Percentiles rank a stretch among this genome's conserved stretches.
Evolutionary conservation across 192 early-diverging fungal species (phyloP).

Genomic region (Coemansia sp.): DNA sequence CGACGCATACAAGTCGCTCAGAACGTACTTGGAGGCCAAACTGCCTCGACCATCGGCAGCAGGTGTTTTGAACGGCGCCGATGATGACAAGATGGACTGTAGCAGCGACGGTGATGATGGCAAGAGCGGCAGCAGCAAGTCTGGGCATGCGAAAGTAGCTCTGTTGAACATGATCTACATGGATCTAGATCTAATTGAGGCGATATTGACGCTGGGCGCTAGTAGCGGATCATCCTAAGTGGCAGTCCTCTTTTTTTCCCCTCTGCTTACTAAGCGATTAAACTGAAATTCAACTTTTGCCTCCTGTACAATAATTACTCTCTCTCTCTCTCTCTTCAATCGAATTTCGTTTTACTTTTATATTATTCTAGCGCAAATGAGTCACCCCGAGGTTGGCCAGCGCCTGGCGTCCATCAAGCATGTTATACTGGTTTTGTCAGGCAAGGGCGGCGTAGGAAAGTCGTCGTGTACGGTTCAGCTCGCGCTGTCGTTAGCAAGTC

Average conservation of each 20-base stretch:
- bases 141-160: neutral
- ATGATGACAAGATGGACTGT: conserved; percentile 2
- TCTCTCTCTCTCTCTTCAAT: neutral
- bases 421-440: conserved; percentile 93
- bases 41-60: neutral
- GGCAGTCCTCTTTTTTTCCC: neutral
- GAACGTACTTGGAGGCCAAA: conserved; percentile 5
- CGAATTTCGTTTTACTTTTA: neutral
- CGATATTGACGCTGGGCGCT: neutral
- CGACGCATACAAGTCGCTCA: neutral
- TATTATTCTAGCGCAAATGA: conserved; percentile 25
- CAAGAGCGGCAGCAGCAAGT: neutral
- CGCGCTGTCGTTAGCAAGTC: conserved; percentile 64
- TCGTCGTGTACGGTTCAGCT: conserved; percentile 90
- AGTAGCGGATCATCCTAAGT: neutral
- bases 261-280: neutral
- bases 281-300: neutral
- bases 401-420: conserved; percentile 67
- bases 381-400: conserved; percentile 40
- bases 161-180: conserved; percentile 14
- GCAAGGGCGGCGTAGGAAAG: conserved; percentile 99
- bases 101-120: neutral
- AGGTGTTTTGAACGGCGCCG: neutral
- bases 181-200: conserved; percentile 36
- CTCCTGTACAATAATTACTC: conserved; percentile 3